phyloP scores from a whole-genome alignment of 139 green algal genomes.

The Helicosporidium sp. region DNA sequence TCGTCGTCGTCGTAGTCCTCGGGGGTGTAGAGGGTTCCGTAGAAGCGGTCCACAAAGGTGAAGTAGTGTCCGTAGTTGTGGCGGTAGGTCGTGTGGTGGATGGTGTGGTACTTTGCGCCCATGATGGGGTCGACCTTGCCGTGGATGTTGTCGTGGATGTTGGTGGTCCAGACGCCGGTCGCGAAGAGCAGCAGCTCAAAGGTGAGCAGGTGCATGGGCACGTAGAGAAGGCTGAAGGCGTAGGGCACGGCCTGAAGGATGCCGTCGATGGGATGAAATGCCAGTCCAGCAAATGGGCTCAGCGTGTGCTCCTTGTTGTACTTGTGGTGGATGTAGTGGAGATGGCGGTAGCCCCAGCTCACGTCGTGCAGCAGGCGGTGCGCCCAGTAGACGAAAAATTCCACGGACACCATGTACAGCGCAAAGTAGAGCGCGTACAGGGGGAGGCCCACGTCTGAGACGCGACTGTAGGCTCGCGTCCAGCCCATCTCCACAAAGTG shows the following conservation, averaged over 20 bases:
- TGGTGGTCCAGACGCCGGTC: slow-evolving; percentile 83
- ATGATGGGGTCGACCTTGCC: slow-evolving; percentile 67
- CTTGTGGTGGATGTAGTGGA: slow-evolving; percentile 80
- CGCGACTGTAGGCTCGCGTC: slow-evolving; percentile 49
- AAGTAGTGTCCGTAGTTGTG: slow-evolving; percentile 93
- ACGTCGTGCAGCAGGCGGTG: slow-evolving; percentile 71
- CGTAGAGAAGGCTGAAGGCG: slow-evolving; percentile 49
- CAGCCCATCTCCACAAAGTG: slow-evolving; percentile 55
- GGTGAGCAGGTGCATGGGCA: slow-evolving; percentile 81
- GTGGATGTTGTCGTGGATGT: slow-evolving; percentile 88
- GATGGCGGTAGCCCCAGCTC: slow-evolving; percentile 26
- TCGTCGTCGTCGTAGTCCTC: slow-evolving; percentile 12
- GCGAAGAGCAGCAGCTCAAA: slow-evolving; percentile 81
- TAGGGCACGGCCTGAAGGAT: slow-evolving; percentile 74
- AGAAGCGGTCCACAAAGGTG: slow-evolving; percentile 65
- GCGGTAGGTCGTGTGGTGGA: slow-evolving; percentile 87
- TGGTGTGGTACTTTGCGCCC: slow-evolving; percentile 85
- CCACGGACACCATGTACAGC: slow-evolving; percentile 71
- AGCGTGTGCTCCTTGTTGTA: slow-evolving; percentile 98
- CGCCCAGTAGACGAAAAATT: slow-evolving; percentile 91
- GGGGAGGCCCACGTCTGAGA: slow-evolving; percentile 40
- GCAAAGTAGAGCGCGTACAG: slow-evolving; percentile 53
- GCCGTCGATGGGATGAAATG: slow-evolving; percentile 77
- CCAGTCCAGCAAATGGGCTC: slow-evolving; percentile 83
- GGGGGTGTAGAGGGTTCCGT: slow-evolving; percentile 39